phyloP scores from a whole-genome alignment of 2,329 filamentous ascomycete species.

The Ophiostoma tasmaniense region DNA sequence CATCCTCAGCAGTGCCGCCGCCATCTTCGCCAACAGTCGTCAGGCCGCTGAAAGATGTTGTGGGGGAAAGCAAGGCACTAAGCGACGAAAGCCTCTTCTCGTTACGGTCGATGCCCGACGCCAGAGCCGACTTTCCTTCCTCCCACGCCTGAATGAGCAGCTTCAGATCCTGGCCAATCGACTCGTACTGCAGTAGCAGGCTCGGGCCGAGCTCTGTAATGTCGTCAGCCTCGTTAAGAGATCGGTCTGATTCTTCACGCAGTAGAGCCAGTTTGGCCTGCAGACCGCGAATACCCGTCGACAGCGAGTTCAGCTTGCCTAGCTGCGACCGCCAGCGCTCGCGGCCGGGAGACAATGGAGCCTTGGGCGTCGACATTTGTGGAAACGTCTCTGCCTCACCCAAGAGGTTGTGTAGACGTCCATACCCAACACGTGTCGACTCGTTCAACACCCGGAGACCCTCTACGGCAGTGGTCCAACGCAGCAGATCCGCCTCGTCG shows the following conservation, averaged over 20 bases:
- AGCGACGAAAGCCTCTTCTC: conserved; percentile 60
- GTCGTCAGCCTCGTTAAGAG: conserved; percentile 63
- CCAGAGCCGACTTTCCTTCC: conserved; percentile 72
- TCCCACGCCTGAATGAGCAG: conserved; percentile 79
- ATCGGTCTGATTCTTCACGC: conserved; percentile 77
- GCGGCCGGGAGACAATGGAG: conserved; percentile 59
- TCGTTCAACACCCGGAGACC: conserved; percentile 59
- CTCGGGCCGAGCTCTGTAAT: conserved; percentile 68
- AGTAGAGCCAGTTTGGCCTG: conserved; percentile 92
- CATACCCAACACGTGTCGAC: conserved; percentile 53
- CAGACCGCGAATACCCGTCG: conserved; percentile 79
- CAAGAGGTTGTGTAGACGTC: conserved; percentile 60
- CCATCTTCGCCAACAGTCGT: conserved; percentile 48
- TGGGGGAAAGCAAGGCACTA: conserved; percentile 50
- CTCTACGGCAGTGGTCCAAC: conserved; percentile 72
- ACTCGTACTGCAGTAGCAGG: conserved; percentile 85
- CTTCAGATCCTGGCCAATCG: conserved; percentile 80
- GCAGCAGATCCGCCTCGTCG: conserved; percentile 63
- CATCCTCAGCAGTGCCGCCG: conserved; percentile 40
- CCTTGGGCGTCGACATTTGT: conserved; percentile 47
- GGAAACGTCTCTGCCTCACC: conserved; percentile 66
- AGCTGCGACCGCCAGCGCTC: conserved; percentile 82
- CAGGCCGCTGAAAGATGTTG: conserved; percentile 58
- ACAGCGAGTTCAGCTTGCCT: conserved; percentile 78
- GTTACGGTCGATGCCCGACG: conserved; percentile 72